phyloP scores from a whole-genome alignment of 1,139 yeast genomes.

The Lodderomyces orthopsilosis region DNA sequence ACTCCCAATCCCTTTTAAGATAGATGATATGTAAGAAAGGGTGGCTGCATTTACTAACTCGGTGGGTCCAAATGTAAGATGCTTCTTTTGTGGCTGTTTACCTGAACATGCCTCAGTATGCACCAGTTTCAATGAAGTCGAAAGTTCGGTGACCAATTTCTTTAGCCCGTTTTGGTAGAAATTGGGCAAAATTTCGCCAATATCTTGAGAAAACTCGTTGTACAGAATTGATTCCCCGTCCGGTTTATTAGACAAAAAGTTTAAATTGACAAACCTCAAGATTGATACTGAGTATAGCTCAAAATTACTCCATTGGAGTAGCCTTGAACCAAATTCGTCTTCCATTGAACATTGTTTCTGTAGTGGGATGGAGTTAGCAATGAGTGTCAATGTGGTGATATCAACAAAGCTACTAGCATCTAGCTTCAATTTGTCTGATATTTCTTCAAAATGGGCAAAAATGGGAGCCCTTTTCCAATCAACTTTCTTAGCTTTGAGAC shows the following conservation, averaged over 20 bases:
- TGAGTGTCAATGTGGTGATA: background rate
- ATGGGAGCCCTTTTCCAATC: conserved; percentile 20
- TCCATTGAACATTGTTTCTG: conserved; percentile 24
- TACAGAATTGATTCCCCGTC: conserved; percentile 24
- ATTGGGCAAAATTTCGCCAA: conserved; percentile 30
- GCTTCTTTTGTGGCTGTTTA: background rate
- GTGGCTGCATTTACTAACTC: conserved; percentile 40
- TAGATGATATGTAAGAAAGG: conserved; percentile 39
- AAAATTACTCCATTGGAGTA: conserved; percentile 33
- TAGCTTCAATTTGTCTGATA: conserved; percentile 28
- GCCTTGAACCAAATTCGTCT: conserved; percentile 13
- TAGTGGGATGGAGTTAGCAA: conserved; percentile 19
- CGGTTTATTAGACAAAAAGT: conserved; percentile 22
- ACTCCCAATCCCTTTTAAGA: conserved; percentile 21
- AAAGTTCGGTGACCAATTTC: conserved; percentile 32
- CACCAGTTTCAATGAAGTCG: conserved; percentile 15
- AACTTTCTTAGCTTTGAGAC: conserved; percentile 17
- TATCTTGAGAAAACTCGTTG: conserved; percentile 30
- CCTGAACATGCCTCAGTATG: conserved; percentile 4
- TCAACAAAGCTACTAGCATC: conserved; percentile 21
- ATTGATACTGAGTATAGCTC: conserved; percentile 25
- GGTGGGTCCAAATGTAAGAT: conserved; percentile 27
- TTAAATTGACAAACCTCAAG: conserved; percentile 27
- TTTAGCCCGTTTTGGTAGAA: conserved; percentile 35
- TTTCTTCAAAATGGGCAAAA: conserved; percentile 18